These are phyloP conservation scores for Sporisorium sorghi DNA, from an alignment of 1,284 basidiomycete genomes.

Conservation along the genomic window DNA sequence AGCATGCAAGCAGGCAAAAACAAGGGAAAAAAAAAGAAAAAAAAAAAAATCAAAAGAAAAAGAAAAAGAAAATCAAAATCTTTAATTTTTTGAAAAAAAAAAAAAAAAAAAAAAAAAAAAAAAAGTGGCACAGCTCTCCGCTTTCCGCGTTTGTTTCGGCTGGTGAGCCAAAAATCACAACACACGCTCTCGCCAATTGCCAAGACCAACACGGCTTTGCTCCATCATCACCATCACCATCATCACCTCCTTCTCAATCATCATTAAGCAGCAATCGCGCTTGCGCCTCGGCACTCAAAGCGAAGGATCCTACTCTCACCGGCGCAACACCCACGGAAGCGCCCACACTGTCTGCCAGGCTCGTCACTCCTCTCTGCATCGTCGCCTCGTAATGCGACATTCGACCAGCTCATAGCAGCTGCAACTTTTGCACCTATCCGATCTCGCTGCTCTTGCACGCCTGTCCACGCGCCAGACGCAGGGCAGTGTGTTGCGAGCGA, in stretches of 20 bases:
- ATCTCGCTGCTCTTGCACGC: conserved; percentile 3
- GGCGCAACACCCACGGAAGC: no score
- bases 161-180: not conserved
- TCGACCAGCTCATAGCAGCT: not conserved
- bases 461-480: conserved; percentile 5
- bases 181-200: not conserved
- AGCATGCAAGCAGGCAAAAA: no score
- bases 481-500: conserved; percentile 8
- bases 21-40: no score
- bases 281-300: no score
- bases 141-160: no score
- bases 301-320: no score
- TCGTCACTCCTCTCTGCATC: no score
- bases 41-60: not conserved
- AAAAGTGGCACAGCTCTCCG: no score
- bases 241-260: no score
- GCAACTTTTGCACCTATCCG: not conserved
- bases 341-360: no score
- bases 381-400: not conserved
- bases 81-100: not conserved
- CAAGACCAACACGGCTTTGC: conserved; percentile 13
- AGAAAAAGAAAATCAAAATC: no score
- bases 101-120: not conserved
- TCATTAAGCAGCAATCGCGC: no score
- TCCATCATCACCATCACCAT: not conserved